A percentile compares a stretch with the other conserved stretches of the same genome.
phyloP scores from a whole-genome alignment of 768 basidiomycete genomes.

The Suillus subluteus region DNA sequence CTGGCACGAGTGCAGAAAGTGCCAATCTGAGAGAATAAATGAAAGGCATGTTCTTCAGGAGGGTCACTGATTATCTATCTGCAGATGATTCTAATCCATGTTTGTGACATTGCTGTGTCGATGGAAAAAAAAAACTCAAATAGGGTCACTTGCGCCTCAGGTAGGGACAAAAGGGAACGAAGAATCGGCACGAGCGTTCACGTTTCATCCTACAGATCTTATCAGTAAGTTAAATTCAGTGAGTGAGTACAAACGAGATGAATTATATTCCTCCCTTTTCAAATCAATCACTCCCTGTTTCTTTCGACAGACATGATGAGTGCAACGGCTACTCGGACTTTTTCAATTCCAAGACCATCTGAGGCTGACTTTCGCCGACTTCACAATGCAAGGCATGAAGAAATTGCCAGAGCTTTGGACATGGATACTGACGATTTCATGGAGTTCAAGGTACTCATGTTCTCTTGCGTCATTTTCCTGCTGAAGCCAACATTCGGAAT shows the following conservation, averaged over 20 bases:
- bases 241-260: background rate
- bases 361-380: background rate
- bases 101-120: background rate
- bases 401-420: background rate
- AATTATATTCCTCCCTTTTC: background rate
- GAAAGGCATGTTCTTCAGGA: background rate
- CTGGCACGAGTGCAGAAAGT: background rate
- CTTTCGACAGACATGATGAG: background rate
- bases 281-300: background rate
- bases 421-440: background rate
- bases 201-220: background rate
- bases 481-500: background rate
- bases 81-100: background rate
- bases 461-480: background rate
- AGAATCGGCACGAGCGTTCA: background rate
- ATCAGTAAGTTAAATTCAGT: background rate
- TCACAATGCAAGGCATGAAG: background rate
- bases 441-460: background rate
- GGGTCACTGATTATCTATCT: slow-evolving; percentile 5
- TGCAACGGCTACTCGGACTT: background rate
- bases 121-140: background rate
- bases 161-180: background rate
- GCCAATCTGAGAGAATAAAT: background rate
- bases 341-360: background rate
- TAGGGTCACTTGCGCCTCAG: background rate